phyloP scores from a whole-genome alignment of 208 protist species.

The Crithidia acanthocephali region DNA sequence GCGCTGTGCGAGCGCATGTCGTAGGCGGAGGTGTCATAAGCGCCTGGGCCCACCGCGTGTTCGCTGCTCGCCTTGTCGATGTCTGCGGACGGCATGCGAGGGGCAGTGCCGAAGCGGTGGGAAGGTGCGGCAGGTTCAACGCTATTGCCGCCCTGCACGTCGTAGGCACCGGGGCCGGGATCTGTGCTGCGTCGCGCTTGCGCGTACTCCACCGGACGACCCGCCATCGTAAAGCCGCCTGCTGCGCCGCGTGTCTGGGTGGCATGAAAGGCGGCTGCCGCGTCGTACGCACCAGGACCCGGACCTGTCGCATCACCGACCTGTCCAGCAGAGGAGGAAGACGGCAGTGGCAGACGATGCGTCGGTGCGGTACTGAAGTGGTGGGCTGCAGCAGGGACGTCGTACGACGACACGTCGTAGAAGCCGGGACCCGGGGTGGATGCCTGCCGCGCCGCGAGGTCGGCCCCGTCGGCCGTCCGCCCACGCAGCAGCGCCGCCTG shows the following conservation, averaged over 20 bases:
- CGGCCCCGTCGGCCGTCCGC: neutral
- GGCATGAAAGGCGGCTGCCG: slow-evolving; percentile 10
- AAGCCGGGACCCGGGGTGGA: slow-evolving; percentile 52
- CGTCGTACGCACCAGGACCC: slow-evolving; percentile 43
- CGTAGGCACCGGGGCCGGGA: slow-evolving; percentile 35
- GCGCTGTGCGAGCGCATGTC: neutral
- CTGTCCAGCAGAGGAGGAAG: neutral
- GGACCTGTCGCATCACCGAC: neutral
- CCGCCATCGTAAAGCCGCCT: slow-evolving; percentile 20
- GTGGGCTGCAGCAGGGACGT: slow-evolving; percentile 2
- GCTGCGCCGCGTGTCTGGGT: slow-evolving; percentile 14
- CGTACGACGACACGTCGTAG: slow-evolving; percentile 34
- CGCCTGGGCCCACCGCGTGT: slow-evolving; percentile 27
- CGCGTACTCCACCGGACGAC: slow-evolving; percentile 4
- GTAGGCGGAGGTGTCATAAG: slow-evolving; percentile 23
- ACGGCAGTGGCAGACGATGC: neutral
- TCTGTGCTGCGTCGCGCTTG: slow-evolving; percentile 6
- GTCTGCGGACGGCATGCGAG: slow-evolving; percentile 23
- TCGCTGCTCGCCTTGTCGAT: neutral
- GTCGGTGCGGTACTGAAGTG: slow-evolving; percentile 23
- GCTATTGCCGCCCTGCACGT: slow-evolving; percentile 2
- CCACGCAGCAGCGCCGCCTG: slow-evolving; percentile 21
- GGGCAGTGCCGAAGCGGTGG: slow-evolving; percentile 47
- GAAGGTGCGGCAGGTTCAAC: neutral
- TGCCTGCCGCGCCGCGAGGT: slow-evolving; percentile 1